Evolutionary conservation across 208 protist species (phyloP), one percentile per base, ranked within the genome.

Genomic region (Acanthamoeba culbertsoni): DNA sequence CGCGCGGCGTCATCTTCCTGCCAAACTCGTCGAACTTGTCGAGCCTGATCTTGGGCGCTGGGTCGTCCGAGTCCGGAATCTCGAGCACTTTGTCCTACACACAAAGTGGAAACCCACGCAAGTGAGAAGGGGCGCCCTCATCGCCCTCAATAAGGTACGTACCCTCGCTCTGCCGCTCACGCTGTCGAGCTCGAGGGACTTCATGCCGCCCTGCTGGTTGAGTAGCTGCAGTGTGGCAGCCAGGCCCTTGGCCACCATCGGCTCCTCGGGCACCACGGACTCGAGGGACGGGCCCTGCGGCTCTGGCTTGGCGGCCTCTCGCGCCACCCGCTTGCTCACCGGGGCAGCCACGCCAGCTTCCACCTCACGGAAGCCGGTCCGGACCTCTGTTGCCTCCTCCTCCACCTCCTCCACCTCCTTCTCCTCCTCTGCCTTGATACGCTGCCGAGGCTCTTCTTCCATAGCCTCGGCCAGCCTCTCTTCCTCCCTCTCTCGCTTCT

Each of bases 21-120:
- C 88, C 88, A 20, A 86, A 79, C 48, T 79, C 88, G 42, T 93
- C 88, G 57, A 51, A 57, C 71, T 93, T 59, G 35, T 93, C 88
- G 57, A 93, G 7, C 57, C 73, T 18, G 42, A 93, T 79, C 26
- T 93, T 57, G 35, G 51, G 88, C 55, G 51, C 88, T 40, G 51
- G 57, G 37, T 93, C 88, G 57, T 93, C 88, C 0, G 43, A 59
- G 8, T 10, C 28, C 57, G 51, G 35, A 18, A 75, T 65, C 48
- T 84, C 48, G 35, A 86, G 31, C 55, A 93, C 48, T 26, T 93
- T 93, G 59, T 93, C 88, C 57, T 65, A 23, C 51, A 59, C 16
- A 59, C 14, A 23, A 59, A 59, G 51, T 59, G 14, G 23, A 59
- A 23, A 59, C n/a, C 23, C 51, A 59, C 23, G 51, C 16, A 23